phyloP scores from a whole-genome alignment of 805 yeast genomes.

The Myxozyma lipomycoides region DNA sequence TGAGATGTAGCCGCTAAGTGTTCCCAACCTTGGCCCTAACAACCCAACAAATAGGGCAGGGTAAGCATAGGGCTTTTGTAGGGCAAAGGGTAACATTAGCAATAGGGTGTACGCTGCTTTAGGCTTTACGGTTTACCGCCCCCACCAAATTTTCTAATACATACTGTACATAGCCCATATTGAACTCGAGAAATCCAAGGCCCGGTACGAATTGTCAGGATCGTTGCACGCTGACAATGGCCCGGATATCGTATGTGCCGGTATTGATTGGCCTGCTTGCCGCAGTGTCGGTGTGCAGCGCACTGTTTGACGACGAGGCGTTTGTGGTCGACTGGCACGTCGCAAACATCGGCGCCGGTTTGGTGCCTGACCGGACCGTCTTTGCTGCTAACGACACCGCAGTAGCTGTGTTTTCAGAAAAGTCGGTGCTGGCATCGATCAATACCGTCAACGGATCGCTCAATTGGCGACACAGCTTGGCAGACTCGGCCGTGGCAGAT shows the following conservation, averaged over 20 bases:
- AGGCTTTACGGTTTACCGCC: too few species aligned
- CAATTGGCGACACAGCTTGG: slow-evolving; percentile 32
- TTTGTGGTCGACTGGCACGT: slow-evolving; percentile 36
- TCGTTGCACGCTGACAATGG: too few species aligned
- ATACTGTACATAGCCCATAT: too few species aligned
- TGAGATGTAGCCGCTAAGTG: too few species aligned
- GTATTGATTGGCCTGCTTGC: background rate
- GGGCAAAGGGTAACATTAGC: too few species aligned
- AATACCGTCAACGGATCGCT: slow-evolving; percentile 30
- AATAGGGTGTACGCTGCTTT: too few species aligned
- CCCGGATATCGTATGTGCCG: background rate
- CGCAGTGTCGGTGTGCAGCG: slow-evolving; percentile 15
- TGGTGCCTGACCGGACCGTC: slow-evolving; percentile 2
- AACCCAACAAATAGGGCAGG: too few species aligned
- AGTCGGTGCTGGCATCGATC: slow-evolving; percentile 30
- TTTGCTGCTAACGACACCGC: slow-evolving; percentile 5
- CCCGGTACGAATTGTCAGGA: too few species aligned
- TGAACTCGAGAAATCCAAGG: too few species aligned
- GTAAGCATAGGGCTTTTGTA: too few species aligned
- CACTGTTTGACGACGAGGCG: slow-evolving; percentile 39
- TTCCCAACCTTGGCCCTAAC: too few species aligned
- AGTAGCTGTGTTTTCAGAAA: slow-evolving; percentile 29
- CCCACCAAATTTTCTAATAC: too few species aligned
- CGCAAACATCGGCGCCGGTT: slow-evolving; percentile 31
- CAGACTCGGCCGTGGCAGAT: slow-evolving; percentile 3